Base-by-base conservation (phyloP, 1,284 basidiomycete species). In the Sporisorium iseilematis-ciliati region DNA sequence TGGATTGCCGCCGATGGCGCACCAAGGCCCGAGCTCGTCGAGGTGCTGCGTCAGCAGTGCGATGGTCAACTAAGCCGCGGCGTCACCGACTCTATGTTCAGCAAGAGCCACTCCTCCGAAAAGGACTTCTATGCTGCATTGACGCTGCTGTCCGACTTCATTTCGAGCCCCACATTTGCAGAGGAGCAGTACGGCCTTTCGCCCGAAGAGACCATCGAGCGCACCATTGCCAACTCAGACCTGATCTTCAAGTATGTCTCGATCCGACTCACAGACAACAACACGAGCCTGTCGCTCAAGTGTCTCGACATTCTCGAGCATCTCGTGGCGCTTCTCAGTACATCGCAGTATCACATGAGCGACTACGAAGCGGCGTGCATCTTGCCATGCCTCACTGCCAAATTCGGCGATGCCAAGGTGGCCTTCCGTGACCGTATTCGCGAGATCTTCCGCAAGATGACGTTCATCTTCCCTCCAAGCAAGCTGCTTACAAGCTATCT, bases 191-290 rank as follows among this genome's bases (percentile, higher is more conserved):
- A 88, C 57, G 90, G 88, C 1, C 72, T 89, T 29, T 77, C 87
- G 7, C 84, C 87, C 8, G 89, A 89, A 14, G 89, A 91, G 58
- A 85, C 91, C 12, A 89, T 90, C 79, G 89, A 89, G 31, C 87
- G 93, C n/a, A 91, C 93, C 63, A 82, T 96, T 29, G 93, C 94
- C 33, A 98, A 96, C 84, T 90, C 93, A 50, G 97, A 99, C 85
- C 88, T 99, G 38, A 90, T 93, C 3, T 88, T 99, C 83, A 98
- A 98, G 88, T 99, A 99, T 80, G 90, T 92, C 20, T 95, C 95
- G 1, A 89, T 99, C 75, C 92, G 94, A 73, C 89, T 92, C 43
- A 91, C 96, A 75, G 93, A 97, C 85, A 93, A 95, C 63, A 96
- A 97, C 84, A 94, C 96, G 7, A 97, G 94, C 82, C 88, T 98